Evolutionary conservation across 2,329 filamentous ascomycete species (phyloP), one percentile per base, ranked within the genome.

Genomic region (Trichothecium sympodiale): DNA sequence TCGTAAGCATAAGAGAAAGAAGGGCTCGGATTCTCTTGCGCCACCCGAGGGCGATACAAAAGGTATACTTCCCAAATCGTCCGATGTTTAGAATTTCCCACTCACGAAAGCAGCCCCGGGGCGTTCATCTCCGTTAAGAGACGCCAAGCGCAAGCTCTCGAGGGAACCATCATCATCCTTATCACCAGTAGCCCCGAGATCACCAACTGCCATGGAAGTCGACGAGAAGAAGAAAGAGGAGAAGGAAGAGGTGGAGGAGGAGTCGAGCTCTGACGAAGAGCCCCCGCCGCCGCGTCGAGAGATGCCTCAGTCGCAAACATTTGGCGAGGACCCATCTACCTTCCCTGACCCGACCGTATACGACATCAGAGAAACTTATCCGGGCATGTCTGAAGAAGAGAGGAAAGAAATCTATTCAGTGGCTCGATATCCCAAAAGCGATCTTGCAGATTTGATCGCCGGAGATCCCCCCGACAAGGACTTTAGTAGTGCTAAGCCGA

Each of bases 321-420:
- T 95, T 55, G 89, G 89, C 40, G 80, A 89, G 28, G 87, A 96
- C 52, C 89, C 89, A 0, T 83, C 86, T 17, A 86, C 79, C n/a
- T 94, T 89, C 50, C 75, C 76, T 15, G 91, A 98, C 52, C 87
- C 88, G 2, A 94, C 89, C 26, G 72, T 95, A 34, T 98, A 98
- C 64, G 83, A 98, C 54, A 95, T 98, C 43, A 79, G 80, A 38
- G 69, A 80, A 0, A 69, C 88, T 17, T 71, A 73, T 1, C 71
- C 79, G 1, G 79, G 72, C 43, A 94, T 94, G 80, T 70, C 77
- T 3, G 77, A 87, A 38, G 81, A 89, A n/a, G 80, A 94, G 50
- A 84, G 80, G 56, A 87, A 82, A 52, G 76, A 83, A 46, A 89
- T 96, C 35, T 93, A 85, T 56, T 86, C 85, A 7, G 91, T 98